Evolutionary conservation across 306 rosid species (phyloP), one percentile per base, ranked within the genome.

Genomic region (Corylus heterophylla): DNA sequence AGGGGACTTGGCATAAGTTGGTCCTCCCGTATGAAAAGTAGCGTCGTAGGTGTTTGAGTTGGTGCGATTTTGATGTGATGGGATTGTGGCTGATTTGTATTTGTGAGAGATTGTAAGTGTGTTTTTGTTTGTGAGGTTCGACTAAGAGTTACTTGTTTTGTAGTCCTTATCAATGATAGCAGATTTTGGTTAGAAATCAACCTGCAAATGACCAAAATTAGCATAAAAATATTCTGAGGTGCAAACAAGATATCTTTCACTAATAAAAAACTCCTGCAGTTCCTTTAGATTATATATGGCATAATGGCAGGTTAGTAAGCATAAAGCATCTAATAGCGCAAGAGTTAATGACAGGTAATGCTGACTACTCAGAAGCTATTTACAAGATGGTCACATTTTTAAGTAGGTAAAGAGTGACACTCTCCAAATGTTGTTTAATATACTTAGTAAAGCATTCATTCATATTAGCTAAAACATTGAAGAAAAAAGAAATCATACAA

Each of bases 331-430:
- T 66, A 37, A 39, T 39, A 8, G 49, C 18, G 12, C 7, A 37
- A 67, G 49, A 67, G 49, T 13, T 17, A 67, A 18, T 67, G 17
- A 67, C 73, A 61, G 39, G 63, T 47, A 61, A 78, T 71, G 20
- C 44, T 35, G 44, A 55, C 20, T 29, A 12, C 13, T 56, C 48
- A 45, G 31, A 69, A 70, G 20, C 31, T 70, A 59, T 54, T 7
- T 37, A 75, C 25, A 72, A 42, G 49, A 61, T 54, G 11, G 52
- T 48, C 44, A 62, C 51, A 35, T 63, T 8, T 31, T 12, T 5
- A 74, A 54, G 71, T 27, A 10, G 69, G 71, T 16, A 67, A 54
- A 22, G 63, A 35, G n/a, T 11, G n/a, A 22, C 7, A 45, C 42
- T 75, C 22, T 62, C 20, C 44, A 17, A 31, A 52, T 18, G 1